Evolutionary conservation across 1,284 basidiomycete genomes (phyloP).

Genomic region (Leccinum cinnamomeum): DNA sequence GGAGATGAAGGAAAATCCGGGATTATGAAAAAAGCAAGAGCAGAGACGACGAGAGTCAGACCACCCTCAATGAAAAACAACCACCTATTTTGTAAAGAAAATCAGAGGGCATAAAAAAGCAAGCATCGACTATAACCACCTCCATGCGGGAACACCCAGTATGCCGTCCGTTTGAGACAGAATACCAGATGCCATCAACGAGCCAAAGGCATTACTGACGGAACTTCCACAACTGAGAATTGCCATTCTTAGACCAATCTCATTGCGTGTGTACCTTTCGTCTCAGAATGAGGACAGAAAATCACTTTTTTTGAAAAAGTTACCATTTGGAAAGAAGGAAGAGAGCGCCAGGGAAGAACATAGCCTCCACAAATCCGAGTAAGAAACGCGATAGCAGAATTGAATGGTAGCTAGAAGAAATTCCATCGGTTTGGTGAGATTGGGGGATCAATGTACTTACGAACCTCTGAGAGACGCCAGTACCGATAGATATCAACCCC

Average conservation of each 20-base stretch:
- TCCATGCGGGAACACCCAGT: slow-evolving; percentile 73
- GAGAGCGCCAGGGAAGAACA: slow-evolving; percentile 70
- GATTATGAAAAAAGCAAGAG: slow-evolving; percentile 50
- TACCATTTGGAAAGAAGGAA: slow-evolving; percentile 39
- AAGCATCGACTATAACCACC: slow-evolving; percentile 36
- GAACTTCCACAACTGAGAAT: slow-evolving; percentile 71
- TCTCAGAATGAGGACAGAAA: background rate
- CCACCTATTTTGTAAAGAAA: slow-evolving; percentile 16
- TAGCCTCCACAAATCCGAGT: slow-evolving; percentile 67
- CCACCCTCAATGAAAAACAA: slow-evolving; percentile 40
- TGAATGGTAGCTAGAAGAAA: slow-evolving; percentile 31
- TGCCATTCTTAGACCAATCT: slow-evolving; percentile 71
- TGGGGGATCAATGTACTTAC: background rate
- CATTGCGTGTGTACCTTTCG: slow-evolving; percentile 31
- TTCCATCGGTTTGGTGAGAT: background rate
- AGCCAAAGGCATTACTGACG: slow-evolving; percentile 83
- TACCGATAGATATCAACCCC: slow-evolving; percentile 43
- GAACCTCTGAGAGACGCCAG: slow-evolving; percentile 14
- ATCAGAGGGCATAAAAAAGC: background rate
- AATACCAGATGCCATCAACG: slow-evolving; percentile 73
- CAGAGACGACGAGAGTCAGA: slow-evolving; percentile 48
- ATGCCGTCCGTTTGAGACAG: slow-evolving; percentile 69
- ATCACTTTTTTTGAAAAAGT: background rate
- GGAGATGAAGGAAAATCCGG: slow-evolving; percentile 57
- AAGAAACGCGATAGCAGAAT: slow-evolving; percentile 71